These are phyloP conservation scores for Adansonia digitata DNA, from an alignment of 345 rosid genomes.

Conservation along the genomic window DNA sequence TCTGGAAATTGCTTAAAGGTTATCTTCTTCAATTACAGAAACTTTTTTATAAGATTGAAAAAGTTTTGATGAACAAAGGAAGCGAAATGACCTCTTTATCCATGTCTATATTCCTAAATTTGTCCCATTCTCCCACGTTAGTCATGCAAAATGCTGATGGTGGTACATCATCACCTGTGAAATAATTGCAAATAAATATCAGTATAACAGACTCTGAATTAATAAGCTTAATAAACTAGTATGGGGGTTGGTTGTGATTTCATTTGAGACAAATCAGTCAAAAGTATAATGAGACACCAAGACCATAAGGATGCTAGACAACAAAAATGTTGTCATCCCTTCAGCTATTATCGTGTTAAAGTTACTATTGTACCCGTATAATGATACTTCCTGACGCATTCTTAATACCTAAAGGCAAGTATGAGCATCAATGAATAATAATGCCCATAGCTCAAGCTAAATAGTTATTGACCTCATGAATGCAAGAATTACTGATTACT, in stretches of 20 bases:
- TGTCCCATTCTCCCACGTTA: conserved; percentile 81
- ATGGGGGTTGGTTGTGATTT: not conserved
- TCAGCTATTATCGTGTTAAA: not conserved
- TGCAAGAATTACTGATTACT: not conserved
- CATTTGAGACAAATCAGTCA: not conserved
- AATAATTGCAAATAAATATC: conserved; percentile 15
- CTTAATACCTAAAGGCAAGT: not conserved
- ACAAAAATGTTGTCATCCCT: not conserved
- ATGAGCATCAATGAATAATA: not conserved
- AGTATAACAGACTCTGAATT: not conserved
- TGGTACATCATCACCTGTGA: conserved; percentile 78
- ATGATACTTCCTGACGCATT: not conserved
- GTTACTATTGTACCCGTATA: not conserved
- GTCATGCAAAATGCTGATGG: conserved; percentile 76
- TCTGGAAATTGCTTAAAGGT: not conserved
- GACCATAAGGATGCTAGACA: not conserved
- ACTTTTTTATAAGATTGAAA: conserved; percentile 3
- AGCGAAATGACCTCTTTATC: conserved; percentile 73
- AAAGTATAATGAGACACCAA: not conserved
- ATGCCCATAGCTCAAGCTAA: not conserved
- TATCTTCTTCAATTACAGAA: conserved; percentile 6
- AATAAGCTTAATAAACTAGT: not conserved
- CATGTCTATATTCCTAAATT: conserved; percentile 88
- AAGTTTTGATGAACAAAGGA: conserved; percentile 9
- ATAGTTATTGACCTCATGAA: not conserved